These are phyloP conservation scores for Porphyrellus cyaneotinctus DNA, from an alignment of 768 basidiomycete genomes.

Conservation along the genomic window DNA sequence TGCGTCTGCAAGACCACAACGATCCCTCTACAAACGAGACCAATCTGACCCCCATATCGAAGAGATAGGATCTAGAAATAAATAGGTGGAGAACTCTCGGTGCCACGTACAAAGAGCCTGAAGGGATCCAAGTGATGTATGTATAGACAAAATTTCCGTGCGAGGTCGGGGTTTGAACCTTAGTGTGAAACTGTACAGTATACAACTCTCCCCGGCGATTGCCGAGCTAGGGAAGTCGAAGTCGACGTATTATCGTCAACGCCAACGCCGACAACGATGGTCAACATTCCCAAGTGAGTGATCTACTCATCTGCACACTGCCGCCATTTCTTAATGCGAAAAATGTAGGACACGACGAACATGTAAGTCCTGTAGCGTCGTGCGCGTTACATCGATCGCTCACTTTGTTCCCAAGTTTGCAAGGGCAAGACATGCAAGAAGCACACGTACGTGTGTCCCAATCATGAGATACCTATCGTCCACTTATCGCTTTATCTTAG, in stretches of 20 bases:
- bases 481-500: constrained; percentile 26
- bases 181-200: neutral
- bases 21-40: no score
- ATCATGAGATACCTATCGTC: neutral
- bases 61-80: no score
- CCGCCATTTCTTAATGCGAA: constrained; percentile 13
- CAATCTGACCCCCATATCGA: no score
- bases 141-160: no score
- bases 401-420: constrained; percentile 59
- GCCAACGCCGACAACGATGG: neutral
- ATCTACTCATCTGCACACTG: neutral
- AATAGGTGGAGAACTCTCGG: no score
- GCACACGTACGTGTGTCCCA: constrained; percentile 75
- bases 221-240: neutral
- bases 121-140: no score
- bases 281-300: constrained; percentile 54
- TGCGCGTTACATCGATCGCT: neutral
- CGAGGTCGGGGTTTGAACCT: neutral
- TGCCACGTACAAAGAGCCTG: no score
- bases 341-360: constrained; percentile 82
- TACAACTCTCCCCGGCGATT: neutral
- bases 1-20: no score
- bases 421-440: constrained; percentile 96
- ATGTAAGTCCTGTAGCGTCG: constrained; percentile 53
- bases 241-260: neutral